These are phyloP conservation scores for Xylaria sp. DNA, from an alignment of 2,329 filamentous ascomycete species.

Conservation along the genomic window DNA sequence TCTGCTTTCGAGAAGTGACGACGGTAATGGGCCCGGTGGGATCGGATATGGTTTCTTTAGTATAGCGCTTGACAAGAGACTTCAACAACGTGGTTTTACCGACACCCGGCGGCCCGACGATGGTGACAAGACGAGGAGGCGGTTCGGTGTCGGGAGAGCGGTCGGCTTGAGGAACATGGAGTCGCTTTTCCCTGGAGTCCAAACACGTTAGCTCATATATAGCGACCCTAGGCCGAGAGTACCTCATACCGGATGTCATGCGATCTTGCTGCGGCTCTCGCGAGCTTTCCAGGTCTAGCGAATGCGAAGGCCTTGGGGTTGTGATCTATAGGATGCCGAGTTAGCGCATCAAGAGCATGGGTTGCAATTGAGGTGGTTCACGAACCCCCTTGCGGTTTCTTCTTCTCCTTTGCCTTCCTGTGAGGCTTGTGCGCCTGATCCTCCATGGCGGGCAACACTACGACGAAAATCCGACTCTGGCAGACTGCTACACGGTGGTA, in stretches of 20 bases:
- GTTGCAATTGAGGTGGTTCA: slow-evolving; percentile 21
- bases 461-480: slow-evolving; percentile 7
- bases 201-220: slow-evolving; percentile 15
- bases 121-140: slow-evolving; percentile 89
- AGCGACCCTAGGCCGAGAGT: not conserved
- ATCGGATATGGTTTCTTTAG: slow-evolving; percentile 91
- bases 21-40: slow-evolving; percentile 94
- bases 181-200: slow-evolving; percentile 85
- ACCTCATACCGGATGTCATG: slow-evolving; percentile 43
- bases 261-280: slow-evolving; percentile 74
- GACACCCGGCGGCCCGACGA: slow-evolving; percentile 93
- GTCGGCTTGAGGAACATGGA: slow-evolving; percentile 97
- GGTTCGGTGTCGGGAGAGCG: slow-evolving; percentile 89
- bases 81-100: slow-evolving; percentile 97
- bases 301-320: slow-evolving; percentile 94
- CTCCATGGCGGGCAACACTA: slow-evolving; percentile 66
- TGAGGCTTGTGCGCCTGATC: slow-evolving; percentile 87
- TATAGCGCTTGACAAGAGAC: slow-evolving; percentile 75
- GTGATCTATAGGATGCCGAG: slow-evolving; percentile 60
- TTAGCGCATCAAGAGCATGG: slow-evolving; percentile 37
- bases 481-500: slow-evolving; percentile 1
- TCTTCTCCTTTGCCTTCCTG: slow-evolving; percentile 89
- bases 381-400: slow-evolving; percentile 72
- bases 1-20: slow-evolving; percentile 94
- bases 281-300: slow-evolving; percentile 81